Percentiles rank a stretch among this genome's conserved stretches.
Conservation (phyloP, 2,329 filamentous ascomycete species). For the Alternaria conjuncta region DNA sequence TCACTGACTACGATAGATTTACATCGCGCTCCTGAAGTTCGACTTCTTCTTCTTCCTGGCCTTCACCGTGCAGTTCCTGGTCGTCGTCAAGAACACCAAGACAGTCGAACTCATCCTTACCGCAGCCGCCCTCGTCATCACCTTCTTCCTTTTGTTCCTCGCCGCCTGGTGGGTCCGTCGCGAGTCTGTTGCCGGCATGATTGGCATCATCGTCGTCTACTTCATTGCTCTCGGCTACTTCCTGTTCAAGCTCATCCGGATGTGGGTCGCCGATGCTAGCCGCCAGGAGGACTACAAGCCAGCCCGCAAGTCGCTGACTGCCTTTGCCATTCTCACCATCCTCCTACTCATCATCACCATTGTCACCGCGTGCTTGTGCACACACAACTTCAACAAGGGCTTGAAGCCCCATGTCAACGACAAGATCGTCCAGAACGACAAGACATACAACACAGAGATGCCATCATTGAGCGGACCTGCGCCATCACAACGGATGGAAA, state of each 20-base stretch:
- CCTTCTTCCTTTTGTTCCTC: constrained; percentile 83
- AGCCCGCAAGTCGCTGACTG: constrained; percentile 84
- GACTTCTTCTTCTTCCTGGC: constrained; percentile 99
- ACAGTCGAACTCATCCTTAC: constrained; percentile 85
- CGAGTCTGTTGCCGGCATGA: constrained; percentile 82
- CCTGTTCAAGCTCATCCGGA: constrained; percentile 96
- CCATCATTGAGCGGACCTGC: constrained; percentile 55
- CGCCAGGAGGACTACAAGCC: constrained; percentile 69
- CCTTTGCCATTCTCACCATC: constrained; percentile 93
- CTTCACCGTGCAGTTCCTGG: constrained; percentile 97
- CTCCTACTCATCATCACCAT: constrained; percentile 89
- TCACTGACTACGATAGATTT: constrained; percentile 70
- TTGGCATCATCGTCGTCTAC: constrained; percentile 79
- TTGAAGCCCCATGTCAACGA: constrained; percentile 83
- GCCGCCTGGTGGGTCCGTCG: constrained; percentile 85
- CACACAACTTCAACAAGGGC: constrained; percentile 86
- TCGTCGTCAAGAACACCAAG: constrained; percentile 75
- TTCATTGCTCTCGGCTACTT: constrained; percentile 92
- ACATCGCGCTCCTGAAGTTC: constrained; percentile 96
- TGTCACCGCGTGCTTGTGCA: constrained; percentile 83
- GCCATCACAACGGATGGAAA: constrained; percentile 53
- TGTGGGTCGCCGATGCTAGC: constrained; percentile 71
- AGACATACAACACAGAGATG: constrained; percentile 59
- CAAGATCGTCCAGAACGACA: constrained; percentile 58
- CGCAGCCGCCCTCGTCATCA: constrained; percentile 86